Conservation (phyloP, 352 stramenopile genomes). For the Chrysophaeum taylorii region DNA sequence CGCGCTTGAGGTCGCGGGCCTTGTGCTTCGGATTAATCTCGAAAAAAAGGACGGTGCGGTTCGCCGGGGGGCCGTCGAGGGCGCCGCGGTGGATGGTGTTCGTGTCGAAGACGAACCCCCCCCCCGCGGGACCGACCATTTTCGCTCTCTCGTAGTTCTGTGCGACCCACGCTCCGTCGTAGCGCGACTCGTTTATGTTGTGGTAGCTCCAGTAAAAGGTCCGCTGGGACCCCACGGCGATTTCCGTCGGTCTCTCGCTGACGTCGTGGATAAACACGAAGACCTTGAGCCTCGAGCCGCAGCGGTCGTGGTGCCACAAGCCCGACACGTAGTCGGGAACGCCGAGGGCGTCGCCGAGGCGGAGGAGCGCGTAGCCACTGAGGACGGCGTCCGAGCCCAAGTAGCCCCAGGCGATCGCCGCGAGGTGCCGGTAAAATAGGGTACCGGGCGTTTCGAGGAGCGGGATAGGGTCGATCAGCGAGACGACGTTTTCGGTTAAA, state of each 20-base stretch:
- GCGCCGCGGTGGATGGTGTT: background rate
- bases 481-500: no score
- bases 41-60: background rate
- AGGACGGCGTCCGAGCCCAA: no score
- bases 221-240: background rate
- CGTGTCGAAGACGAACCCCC: conserved; percentile 2
- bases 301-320: conserved; percentile 8
- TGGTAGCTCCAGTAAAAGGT: background rate
- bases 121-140: background rate
- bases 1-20: background rate
- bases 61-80: background rate
- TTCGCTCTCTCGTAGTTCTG: background rate
- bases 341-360: no score
- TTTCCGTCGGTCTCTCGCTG: background rate
- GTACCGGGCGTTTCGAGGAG: no score
- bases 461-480: no score
- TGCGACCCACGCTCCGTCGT: background rate
- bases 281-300: background rate
- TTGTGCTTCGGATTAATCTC: background rate
- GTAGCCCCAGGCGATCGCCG: no score
- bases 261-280: conserved; percentile 10
- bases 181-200: background rate
- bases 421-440: no score
- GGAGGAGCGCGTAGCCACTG: no score
- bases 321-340: background rate